Evolutionary conservation across 768 basidiomycete genomes (phyloP), one percentile per base, ranked within the genome.

Genomic region (Plicaturopsis crispa): DNA sequence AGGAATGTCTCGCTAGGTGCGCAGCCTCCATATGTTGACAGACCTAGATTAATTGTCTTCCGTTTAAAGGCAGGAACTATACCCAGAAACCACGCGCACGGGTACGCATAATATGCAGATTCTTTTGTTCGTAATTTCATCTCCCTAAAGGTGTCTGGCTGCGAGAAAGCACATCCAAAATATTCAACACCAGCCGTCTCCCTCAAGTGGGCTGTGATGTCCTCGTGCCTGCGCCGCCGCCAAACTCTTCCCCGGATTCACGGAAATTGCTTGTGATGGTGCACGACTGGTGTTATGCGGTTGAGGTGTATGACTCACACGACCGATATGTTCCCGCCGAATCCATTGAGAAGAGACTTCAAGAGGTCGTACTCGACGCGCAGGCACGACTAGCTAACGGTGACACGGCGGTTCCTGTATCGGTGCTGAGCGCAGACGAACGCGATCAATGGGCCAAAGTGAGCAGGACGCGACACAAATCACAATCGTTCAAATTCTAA

Each of bases 361-460:
- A 59, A 50, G 57, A 55, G 1, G 61, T 72, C 2, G 72, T 73
- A 1, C 39, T 49, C 2, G 91, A 96, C 52, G 89, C 78, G 1
- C 60, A 68, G 17, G 44, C 45, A 18, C 69, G 80, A 24, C 57
- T 67, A 5, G 56, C 60, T 3, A 56, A 48, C 0, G 80, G 80
- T 3, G 82, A 88, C 42, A 56, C 48, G 10, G 69, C 84, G 0
- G 56, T 76, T 3, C 69, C 73, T 19, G 65, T 96, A 4, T 81
- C 86, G 6, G 67, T 80, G 0, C 63, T 96, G 32, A 87, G 79
- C 17, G 79, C 84, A 3, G 89, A 93, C 52, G 70, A 82, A 18
- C 69, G 93, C 44, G 87, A 94, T 56, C 63, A 55, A 8, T 96
- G 93, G 93, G 72, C 84, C 8, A 61, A 72, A 53, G 89, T 90